Percentiles rank a stretch among this genome's conserved stretches.
Conservation (phyloP, 179 eudicot genomes). For the Silene coronaria region DNA sequence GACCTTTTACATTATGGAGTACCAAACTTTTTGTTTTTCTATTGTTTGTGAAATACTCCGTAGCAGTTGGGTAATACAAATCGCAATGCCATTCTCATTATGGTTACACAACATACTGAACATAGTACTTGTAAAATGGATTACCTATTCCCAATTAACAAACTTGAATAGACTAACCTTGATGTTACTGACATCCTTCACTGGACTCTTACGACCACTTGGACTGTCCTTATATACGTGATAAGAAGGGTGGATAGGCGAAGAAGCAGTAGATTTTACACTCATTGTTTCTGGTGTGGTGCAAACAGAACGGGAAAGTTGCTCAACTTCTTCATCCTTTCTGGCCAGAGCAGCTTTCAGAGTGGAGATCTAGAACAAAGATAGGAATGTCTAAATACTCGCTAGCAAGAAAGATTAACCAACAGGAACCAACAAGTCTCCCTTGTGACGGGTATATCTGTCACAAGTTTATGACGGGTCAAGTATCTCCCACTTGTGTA, state of each 20-base stretch:
- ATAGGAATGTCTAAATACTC: neutral
- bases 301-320: conserved; percentile 34
- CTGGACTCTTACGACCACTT: conserved; percentile 41
- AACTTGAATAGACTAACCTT: conserved; percentile 40
- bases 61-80: too few relatives aligned
- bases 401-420: neutral
- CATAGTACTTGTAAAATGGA: neutral
- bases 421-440: too few relatives aligned
- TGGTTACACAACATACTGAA: too few relatives aligned
- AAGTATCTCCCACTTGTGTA: too few relatives aligned
- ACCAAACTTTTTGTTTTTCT: too few relatives aligned
- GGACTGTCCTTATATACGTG: conserved; percentile 27
- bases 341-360: conserved; percentile 67
- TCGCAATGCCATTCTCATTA: too few relatives aligned
- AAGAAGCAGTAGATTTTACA: conserved; percentile 34
- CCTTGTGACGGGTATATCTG: too few relatives aligned
- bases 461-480: too few relatives aligned
- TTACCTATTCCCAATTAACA: neutral
- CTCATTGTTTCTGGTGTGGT: conserved; percentile 43
- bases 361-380: conserved; percentile 49
- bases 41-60: too few relatives aligned
- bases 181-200: conserved; percentile 51
- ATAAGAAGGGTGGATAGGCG: conserved; percentile 37
- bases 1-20: too few relatives aligned
- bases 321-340: conserved; percentile 57